Evolutionary conservation across 331 rosid species (phyloP).

Genomic region (Pyracantha coccinea): DNA sequence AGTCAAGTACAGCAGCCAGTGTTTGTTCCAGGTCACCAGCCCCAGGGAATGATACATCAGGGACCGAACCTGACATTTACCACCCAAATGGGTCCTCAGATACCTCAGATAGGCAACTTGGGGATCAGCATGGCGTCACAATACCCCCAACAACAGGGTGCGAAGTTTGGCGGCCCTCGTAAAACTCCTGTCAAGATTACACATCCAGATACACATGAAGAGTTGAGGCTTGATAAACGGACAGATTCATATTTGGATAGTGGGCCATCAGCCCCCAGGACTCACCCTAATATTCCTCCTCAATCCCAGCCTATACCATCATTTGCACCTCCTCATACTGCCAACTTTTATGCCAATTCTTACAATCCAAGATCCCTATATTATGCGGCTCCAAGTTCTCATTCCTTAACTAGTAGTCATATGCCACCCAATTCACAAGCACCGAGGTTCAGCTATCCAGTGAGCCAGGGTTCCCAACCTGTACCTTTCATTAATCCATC

Average conservation of each 20-base stretch:
- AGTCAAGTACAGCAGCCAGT: slow-evolving; percentile 63
- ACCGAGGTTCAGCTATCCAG: slow-evolving; percentile 47
- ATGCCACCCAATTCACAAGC: slow-evolving; percentile 55
- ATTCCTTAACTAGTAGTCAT: slow-evolving; percentile 46
- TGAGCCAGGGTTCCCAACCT: slow-evolving; percentile 44
- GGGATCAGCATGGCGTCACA: slow-evolving; percentile 48
- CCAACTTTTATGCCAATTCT: slow-evolving; percentile 37
- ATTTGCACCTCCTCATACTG: slow-evolving; percentile 35
- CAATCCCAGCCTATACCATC: slow-evolving; percentile 61
- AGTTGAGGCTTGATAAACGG: slow-evolving; percentile 60
- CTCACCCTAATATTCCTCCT: slow-evolving; percentile 51
- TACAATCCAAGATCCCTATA: slow-evolving; percentile 30
- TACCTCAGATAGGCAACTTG: slow-evolving; percentile 56
- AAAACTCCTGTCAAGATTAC: slow-evolving; percentile 74
- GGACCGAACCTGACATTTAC: slow-evolving; percentile 50
- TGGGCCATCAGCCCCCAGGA: slow-evolving; percentile 49
- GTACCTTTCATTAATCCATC: slow-evolving; percentile 36
- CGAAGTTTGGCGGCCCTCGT: slow-evolving; percentile 56
- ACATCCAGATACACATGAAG: slow-evolving; percentile 91
- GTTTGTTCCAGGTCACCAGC: slow-evolving; percentile 61
- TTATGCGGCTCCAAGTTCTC: slow-evolving; percentile 38
- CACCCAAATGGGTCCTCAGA: slow-evolving; percentile 55
- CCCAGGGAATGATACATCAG: slow-evolving; percentile 63
- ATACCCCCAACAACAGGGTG: slow-evolving; percentile 72
- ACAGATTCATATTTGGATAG: slow-evolving; percentile 48